Percentiles rank a stretch among this genome's conserved stretches.
These are phyloP conservation scores for Blepharisma undulans DNA, from an alignment of 169 alveolate species.

Conservation along the genomic window DNA sequence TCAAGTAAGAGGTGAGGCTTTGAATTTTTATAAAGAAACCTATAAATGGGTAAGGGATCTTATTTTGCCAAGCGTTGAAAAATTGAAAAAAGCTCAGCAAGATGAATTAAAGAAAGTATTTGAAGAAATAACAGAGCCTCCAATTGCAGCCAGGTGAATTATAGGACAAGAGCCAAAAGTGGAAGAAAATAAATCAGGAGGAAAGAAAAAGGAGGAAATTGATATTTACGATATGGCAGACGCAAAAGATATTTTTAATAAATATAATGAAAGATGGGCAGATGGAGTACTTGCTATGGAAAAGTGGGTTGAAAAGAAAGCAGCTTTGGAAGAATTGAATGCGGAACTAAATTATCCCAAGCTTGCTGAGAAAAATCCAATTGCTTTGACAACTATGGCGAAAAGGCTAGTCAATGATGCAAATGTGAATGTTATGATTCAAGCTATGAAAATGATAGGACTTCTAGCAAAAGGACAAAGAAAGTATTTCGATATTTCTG, in stretches of 20 bases:
- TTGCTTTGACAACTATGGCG: constrained; percentile 16
- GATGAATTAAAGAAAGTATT: constrained; percentile 54
- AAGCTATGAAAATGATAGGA: constrained; percentile 31
- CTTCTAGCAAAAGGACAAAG: constrained; percentile 33
- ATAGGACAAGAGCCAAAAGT: constrained; percentile 62
- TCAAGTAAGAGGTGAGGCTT: constrained; percentile 53
- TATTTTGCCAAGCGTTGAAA: constrained; percentile 44
- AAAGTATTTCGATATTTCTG: background rate
- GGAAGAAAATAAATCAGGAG: constrained; percentile 37
- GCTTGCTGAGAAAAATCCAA: constrained; percentile 20
- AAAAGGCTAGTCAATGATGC: constrained; percentile 53
- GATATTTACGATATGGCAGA: constrained; percentile 60
- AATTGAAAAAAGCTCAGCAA: constrained; percentile 58
- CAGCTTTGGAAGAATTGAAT: constrained; percentile 53
- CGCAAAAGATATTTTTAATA: constrained; percentile 52
- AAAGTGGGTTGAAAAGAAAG: constrained; percentile 78
- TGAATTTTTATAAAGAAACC: constrained; percentile 69
- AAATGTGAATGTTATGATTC: constrained; percentile 45
- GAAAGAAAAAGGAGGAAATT: constrained; percentile 39
- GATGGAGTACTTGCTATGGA: constrained; percentile 57
- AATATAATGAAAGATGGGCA: constrained; percentile 64
- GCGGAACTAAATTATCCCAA: constrained; percentile 53
- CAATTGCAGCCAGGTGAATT: constrained; percentile 46
- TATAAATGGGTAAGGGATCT: constrained; percentile 69
- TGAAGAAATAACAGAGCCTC: constrained; percentile 61